A percentile compares a stretch with the other conserved stretches of the same genome.
phyloP scores from a whole-genome alignment of 768 basidiomycete species.

The Rhodotorula kratochvilovae region DNA sequence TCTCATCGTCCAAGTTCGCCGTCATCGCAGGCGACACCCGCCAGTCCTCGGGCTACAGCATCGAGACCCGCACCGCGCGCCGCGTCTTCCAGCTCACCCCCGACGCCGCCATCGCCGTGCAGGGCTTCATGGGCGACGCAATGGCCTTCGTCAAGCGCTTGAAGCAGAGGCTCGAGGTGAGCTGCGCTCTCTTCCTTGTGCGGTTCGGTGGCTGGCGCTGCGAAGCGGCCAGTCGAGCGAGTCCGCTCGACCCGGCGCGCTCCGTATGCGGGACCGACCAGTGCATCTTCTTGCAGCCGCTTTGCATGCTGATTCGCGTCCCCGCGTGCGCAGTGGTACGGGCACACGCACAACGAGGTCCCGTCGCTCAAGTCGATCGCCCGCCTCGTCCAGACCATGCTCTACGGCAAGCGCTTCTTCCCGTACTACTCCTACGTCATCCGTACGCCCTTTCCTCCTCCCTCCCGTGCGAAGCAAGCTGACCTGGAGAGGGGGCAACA shows the following conservation, averaged over 20 bases:
- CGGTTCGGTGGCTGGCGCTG: neutral
- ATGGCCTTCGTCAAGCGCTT: conserved; percentile 97
- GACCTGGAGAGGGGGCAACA: neutral
- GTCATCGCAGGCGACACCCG: conserved; percentile 96
- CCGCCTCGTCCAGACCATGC: conserved; percentile 96
- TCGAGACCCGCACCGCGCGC: conserved; percentile 94
- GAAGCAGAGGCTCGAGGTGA: conserved; percentile 87
- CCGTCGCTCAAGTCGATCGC: conserved; percentile 97
- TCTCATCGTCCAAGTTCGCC: conserved; percentile 86
- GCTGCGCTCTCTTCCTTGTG: conserved; percentile 41
- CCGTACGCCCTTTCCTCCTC: conserved; percentile 17
- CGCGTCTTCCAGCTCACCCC: conserved; percentile 79
- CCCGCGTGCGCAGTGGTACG: conserved; percentile 70
- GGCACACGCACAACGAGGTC: conserved; percentile 91
- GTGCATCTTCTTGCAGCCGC: too few species aligned
- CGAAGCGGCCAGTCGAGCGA: too few species aligned
- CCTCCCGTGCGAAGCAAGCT: neutral
- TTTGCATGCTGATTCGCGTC: neutral
- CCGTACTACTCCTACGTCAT: conserved; percentile 92
- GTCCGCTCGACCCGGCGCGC: neutral
- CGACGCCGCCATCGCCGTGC: conserved; percentile 79
- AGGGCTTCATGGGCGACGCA: conserved; percentile 95
- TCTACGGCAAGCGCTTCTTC: conserved; percentile 93
- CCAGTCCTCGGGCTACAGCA: conserved; percentile 93
- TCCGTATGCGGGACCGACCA: neutral